Conservation (phyloP, 371 early-diverging fungal species). For the Circinella umbellata region DNA sequence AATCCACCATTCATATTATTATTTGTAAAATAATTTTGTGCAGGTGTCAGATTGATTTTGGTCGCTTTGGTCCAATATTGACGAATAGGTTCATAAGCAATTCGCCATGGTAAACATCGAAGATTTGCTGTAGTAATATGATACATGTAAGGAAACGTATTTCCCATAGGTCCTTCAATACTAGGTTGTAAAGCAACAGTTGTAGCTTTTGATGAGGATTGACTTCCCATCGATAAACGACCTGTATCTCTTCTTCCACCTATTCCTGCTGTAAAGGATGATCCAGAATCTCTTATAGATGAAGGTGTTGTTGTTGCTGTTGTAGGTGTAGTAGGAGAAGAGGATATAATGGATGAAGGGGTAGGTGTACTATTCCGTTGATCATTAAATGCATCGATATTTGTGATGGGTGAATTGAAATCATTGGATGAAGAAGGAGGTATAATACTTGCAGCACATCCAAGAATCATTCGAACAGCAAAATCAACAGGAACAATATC, state of each 20-base stretch:
- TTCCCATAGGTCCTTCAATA: not conserved
- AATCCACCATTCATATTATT: slow-evolving; percentile 20
- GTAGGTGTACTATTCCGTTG: slow-evolving; percentile 1
- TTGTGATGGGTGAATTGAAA: slow-evolving; percentile 1
- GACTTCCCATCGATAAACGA: slow-evolving; percentile 14
- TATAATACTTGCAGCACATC: slow-evolving; percentile 36
- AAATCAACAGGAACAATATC: slow-evolving; percentile 66
- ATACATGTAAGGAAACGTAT: slow-evolving; percentile 41
- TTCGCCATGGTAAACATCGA: slow-evolving; percentile 40
- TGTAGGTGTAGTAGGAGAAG: not conserved
- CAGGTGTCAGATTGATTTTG: slow-evolving; percentile 25
- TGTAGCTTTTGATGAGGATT: slow-evolving; percentile 7
- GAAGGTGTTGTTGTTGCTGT: not conserved
- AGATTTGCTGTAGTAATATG: slow-evolving; percentile 34
- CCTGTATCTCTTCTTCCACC: slow-evolving; percentile 5
- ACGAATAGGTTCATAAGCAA: slow-evolving; percentile 49
- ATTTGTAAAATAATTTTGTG: slow-evolving; percentile 35
- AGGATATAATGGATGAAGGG: not conserved
- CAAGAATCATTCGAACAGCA: slow-evolving; percentile 47
- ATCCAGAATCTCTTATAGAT: slow-evolving; percentile 5
- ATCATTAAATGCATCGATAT: not conserved
- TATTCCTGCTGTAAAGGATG: not conserved
- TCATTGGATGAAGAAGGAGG: slow-evolving; percentile 16
- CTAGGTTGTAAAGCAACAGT: slow-evolving; percentile 13
- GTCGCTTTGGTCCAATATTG: slow-evolving; percentile 52